A percentile compares a stretch with the other conserved stretches of the same genome.
phyloP scores from a whole-genome alignment of 805 yeast genomes.

The Kluyveromyces starmeri region DNA sequence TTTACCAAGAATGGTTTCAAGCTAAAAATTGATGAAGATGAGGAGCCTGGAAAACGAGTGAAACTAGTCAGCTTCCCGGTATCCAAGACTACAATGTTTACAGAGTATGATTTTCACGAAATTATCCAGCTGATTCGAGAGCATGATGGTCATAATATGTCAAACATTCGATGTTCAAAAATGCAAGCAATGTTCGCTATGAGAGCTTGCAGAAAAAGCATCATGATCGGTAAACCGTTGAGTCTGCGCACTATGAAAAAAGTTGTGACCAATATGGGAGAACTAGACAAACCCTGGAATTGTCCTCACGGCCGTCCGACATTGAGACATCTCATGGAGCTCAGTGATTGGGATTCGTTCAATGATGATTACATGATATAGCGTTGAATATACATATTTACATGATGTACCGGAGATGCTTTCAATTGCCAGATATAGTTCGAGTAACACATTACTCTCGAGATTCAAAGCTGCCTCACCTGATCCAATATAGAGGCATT shows the following conservation, averaged over 20 bases:
- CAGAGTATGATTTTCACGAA: slow-evolving; percentile 60
- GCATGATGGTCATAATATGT: slow-evolving; percentile 35
- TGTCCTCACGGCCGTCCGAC: slow-evolving; percentile 98
- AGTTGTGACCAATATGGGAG: slow-evolving; percentile 60
- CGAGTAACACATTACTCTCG: neutral
- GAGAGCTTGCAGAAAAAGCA: slow-evolving; percentile 90
- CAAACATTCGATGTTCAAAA: slow-evolving; percentile 52
- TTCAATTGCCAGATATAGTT: neutral
- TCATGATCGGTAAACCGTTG: slow-evolving; percentile 84
- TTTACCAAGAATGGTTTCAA: slow-evolving; percentile 75
- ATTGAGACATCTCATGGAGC: slow-evolving; percentile 75
- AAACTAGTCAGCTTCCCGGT: slow-evolving; percentile 57
- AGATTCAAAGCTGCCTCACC: neutral
- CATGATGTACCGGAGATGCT: neutral
- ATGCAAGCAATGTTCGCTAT: slow-evolving; percentile 80
- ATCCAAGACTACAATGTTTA: slow-evolving; percentile 62
- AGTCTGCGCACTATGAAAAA: slow-evolving; percentile 49
- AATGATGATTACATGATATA: slow-evolving; percentile 34
- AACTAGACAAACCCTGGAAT: slow-evolving; percentile 88
- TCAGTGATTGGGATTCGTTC: slow-evolving; percentile 39
- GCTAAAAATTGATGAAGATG: slow-evolving; percentile 40
- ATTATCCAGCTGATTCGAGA: slow-evolving; percentile 59
- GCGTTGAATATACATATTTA: neutral
- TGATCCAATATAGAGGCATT: neutral
- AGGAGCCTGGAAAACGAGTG: slow-evolving; percentile 48